phyloP scores from a whole-genome alignment of 192 early-diverging fungal genomes.

The Podila epigama region DNA sequence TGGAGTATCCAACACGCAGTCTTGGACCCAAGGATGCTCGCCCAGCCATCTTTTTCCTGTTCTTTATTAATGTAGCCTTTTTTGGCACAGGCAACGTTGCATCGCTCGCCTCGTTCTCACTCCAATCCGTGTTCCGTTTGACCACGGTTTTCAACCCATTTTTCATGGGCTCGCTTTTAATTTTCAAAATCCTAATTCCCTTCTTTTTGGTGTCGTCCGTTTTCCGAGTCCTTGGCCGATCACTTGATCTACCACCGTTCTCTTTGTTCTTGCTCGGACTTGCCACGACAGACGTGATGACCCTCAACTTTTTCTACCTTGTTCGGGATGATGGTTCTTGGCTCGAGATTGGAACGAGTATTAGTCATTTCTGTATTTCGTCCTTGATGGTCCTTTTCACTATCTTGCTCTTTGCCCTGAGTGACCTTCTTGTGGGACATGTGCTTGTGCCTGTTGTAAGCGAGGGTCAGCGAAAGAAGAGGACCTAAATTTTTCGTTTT shows the following conservation, averaged over 20 bases:
- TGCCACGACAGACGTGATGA: conserved; percentile 90
- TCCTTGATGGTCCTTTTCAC: conserved; percentile 93
- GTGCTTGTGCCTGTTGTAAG: conserved; percentile 43
- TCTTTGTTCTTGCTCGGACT: conserved; percentile 87
- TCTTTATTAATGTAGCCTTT: conserved; percentile 93
- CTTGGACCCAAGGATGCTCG: conserved; percentile 65
- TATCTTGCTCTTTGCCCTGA: conserved; percentile 84
- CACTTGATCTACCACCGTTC: conserved; percentile 84
- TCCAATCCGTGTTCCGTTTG: conserved; percentile 89
- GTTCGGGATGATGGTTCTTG: conserved; percentile 92
- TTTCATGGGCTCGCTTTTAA: conserved; percentile 83
- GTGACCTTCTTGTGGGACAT: conserved; percentile 63
- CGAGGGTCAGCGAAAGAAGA: conserved; percentile 40
- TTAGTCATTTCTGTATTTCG: conserved; percentile 95
- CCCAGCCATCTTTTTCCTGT: conserved; percentile 78
- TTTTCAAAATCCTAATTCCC: conserved; percentile 92
- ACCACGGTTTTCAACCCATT: conserved; percentile 92
- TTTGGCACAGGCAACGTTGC: conserved; percentile 98
- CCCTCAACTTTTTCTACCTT: conserved; percentile 96
- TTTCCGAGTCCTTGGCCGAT: conserved; percentile 78
- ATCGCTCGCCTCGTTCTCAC: conserved; percentile 82
- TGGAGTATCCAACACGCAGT: conserved; percentile 43
- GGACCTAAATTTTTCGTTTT: too few species aligned
- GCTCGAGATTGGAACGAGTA: conserved; percentile 97
- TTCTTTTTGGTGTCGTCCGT: conserved; percentile 91